Conservation (phyloP, 1,139 yeast species). For the Suhomyces choctaworum region DNA sequence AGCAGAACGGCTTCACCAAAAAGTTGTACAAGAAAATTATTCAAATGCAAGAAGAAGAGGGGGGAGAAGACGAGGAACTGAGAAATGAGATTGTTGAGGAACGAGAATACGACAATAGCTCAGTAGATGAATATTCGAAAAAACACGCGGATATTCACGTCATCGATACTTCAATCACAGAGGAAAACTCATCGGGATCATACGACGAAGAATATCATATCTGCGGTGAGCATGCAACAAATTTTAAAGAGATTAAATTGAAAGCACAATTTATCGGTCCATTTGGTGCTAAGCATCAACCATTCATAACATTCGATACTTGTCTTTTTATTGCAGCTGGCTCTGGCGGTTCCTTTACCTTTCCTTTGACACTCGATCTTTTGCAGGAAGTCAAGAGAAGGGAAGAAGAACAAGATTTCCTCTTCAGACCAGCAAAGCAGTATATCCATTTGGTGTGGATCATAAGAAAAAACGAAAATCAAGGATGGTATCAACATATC, state of each 20-base stretch:
- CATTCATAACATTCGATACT: conserved; percentile 43
- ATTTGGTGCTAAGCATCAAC: conserved; percentile 44
- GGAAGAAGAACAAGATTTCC: conserved; percentile 31
- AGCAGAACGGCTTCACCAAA: conserved; percentile 47
- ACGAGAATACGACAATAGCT: background rate
- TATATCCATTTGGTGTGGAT: conserved; percentile 37
- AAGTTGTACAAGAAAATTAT: conserved; percentile 30
- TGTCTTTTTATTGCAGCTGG: conserved; percentile 46
- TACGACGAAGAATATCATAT: conserved; percentile 4
- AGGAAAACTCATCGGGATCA: background rate
- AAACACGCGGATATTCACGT: background rate
- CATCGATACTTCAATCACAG: background rate
- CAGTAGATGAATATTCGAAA: background rate
- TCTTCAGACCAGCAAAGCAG: conserved; percentile 34
- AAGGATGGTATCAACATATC: conserved; percentile 40
- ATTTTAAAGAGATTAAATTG: conserved; percentile 16
- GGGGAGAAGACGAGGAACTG: conserved; percentile 1
- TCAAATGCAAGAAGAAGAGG: conserved; percentile 18
- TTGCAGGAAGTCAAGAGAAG: conserved; percentile 25
- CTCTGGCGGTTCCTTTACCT: conserved; percentile 47
- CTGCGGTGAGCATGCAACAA: background rate
- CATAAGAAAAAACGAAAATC: conserved; percentile 26
- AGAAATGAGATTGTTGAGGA: background rate
- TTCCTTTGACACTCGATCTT: conserved; percentile 47
- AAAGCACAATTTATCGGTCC: conserved; percentile 46